phyloP scores from a whole-genome alignment of 345 rosid genomes.

The Draba incana region DNA sequence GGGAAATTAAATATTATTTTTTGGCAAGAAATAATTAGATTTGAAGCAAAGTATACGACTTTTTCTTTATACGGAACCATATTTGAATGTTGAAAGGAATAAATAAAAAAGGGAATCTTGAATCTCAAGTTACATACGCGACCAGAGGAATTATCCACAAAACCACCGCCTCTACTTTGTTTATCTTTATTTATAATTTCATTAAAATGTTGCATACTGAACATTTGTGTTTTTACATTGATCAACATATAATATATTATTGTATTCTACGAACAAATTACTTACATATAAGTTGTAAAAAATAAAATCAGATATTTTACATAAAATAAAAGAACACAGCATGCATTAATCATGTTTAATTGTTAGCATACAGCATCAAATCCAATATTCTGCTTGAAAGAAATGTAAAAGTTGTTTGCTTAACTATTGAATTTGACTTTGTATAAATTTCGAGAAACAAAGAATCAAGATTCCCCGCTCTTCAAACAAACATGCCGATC shows the following conservation, averaged over 20 bases:
- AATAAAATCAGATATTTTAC: not conserved
- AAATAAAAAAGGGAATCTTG: slow-evolving; percentile 27
- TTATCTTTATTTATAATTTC: not conserved
- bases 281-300: not conserved
- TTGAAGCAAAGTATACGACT: slow-evolving; percentile 22
- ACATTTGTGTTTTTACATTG: not conserved
- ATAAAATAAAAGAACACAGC: not conserved
- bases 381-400: not conserved
- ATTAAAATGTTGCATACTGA: not conserved
- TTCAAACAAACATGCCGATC: too few relatives aligned
- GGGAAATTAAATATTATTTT: not conserved
- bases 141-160: slow-evolving; percentile 5
- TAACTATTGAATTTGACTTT: slow-evolving; percentile 30
- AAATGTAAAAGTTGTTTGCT: slow-evolving; percentile 32
- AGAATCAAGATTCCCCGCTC: slow-evolving; percentile 39
- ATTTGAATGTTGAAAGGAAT: slow-evolving; percentile 41
- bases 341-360: not conserved
- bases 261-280: not conserved
- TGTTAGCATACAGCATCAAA: slow-evolving; percentile 3
- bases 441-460: slow-evolving; percentile 9
- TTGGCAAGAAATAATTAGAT: not conserved
- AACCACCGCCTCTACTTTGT: slow-evolving; percentile 19
- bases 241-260: not conserved
- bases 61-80: slow-evolving; percentile 28
- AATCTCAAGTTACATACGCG: slow-evolving; percentile 29